Percentiles rank a stretch among this genome's conserved stretches.
Evolutionary conservation across 2,329 filamentous ascomycete species (phyloP).

Genomic region (Trichoderma atrobrunneum): DNA sequence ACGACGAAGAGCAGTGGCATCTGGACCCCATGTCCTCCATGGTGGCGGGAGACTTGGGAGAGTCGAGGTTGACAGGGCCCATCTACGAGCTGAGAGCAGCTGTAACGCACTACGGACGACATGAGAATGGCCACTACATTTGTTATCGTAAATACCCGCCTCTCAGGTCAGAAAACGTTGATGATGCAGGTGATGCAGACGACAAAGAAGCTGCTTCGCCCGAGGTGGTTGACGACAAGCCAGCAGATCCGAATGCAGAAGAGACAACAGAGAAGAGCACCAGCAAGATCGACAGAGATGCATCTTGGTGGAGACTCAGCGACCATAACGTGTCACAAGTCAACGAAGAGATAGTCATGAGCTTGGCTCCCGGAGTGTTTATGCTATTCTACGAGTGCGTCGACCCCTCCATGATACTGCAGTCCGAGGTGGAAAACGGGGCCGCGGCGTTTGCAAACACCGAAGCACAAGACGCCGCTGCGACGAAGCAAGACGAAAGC

Average conservation of each 20-base stretch:
- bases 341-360: conserved; percentile 68
- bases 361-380: conserved; percentile 74
- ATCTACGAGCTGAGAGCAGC: conserved; percentile 79
- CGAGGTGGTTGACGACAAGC: background rate
- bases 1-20: conserved; percentile 63
- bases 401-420: conserved; percentile 50
- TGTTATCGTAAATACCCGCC: conserved; percentile 74
- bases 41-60: conserved; percentile 56
- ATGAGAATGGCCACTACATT: conserved; percentile 95
- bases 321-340: conserved; percentile 80
- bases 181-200: background rate
- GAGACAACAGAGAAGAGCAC: background rate
- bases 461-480: background rate
- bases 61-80: conserved; percentile 53
- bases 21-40: conserved; percentile 69
- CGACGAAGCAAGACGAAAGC: background rate
- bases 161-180: conserved; percentile 16
- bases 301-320: conserved; percentile 84
- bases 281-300: background rate
- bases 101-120: conserved; percentile 83
- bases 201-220: background rate
- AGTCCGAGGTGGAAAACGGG: conserved; percentile 26
- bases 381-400: conserved; percentile 95
- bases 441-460: conserved; percentile 26
- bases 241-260: background rate